These are phyloP conservation scores for Moniliella sp. DNA, from an alignment of 1,284 basidiomycete genomes.

Conservation along the genomic window DNA sequence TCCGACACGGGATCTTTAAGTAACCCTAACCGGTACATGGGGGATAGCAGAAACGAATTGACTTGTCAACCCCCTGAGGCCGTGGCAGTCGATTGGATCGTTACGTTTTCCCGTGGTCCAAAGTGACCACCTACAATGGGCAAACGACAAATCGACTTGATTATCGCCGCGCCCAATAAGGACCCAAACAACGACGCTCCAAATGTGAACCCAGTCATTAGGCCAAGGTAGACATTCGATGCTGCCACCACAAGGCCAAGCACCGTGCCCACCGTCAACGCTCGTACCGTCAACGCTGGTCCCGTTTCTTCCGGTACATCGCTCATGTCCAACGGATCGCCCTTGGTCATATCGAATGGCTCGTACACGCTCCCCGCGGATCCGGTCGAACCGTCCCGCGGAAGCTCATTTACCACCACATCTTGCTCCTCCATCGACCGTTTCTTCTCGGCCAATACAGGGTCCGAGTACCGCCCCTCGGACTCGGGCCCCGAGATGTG, in stretches of 20 bases:
- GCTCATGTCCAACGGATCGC: constrained; percentile 10
- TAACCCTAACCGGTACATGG: constrained; percentile 41
- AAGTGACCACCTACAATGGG: constrained; percentile 44
- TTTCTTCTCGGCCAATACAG: neutral
- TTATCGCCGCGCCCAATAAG: constrained; percentile 46
- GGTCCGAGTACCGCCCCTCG: neutral
- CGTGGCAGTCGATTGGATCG: constrained; percentile 21
- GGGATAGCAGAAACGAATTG: constrained; percentile 48
- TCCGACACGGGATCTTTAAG: constrained; percentile 12
- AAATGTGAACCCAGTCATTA: constrained; percentile 47
- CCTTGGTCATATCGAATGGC: constrained; percentile 5
- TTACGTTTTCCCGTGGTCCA: constrained; percentile 48
- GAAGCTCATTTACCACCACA: neutral
- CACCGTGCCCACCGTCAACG: constrained; percentile 44
- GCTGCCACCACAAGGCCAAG: constrained; percentile 46
- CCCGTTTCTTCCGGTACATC: constrained; percentile 13
- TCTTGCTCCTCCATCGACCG: neutral
- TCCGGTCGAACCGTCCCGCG: neutral
- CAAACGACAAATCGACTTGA: constrained; percentile 40
- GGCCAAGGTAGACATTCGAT: constrained; percentile 48
- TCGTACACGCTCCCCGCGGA: neutral
- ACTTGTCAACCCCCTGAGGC: constrained; percentile 35
- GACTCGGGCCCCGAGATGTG: neutral
- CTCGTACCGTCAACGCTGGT: constrained; percentile 33
- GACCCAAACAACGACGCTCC: constrained; percentile 46